These are phyloP conservation scores for Nothophytophthora sp. DNA, from an alignment of 352 stramenopile genomes.

Conservation along the genomic window DNA sequence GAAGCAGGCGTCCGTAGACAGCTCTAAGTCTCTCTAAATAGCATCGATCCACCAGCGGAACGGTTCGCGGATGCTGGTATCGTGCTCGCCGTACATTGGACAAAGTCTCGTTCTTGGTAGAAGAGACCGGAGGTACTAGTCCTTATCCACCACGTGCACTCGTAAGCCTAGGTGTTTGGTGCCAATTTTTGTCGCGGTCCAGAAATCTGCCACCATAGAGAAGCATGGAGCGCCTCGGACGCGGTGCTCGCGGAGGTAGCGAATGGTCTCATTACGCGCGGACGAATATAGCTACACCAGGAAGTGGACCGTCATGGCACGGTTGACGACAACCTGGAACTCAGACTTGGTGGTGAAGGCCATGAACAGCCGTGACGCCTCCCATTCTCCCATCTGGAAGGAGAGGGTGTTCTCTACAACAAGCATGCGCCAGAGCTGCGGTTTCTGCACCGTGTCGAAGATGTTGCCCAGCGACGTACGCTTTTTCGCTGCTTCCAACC, in stretches of 20 bases:
- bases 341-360: not conserved
- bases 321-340: not conserved
- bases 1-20: not conserved
- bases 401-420: not conserved
- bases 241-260: not conserved
- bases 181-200: not conserved
- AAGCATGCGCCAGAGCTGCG: not conserved
- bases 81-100: not conserved
- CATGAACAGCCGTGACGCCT: not conserved
- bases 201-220: not conserved
- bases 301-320: not conserved
- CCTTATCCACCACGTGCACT: not conserved
- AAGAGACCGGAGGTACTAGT: not conserved
- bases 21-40: not conserved
- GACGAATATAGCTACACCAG: not conserved
- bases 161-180: not conserved
- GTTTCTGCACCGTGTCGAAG: no score
- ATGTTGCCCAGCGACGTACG: no score
- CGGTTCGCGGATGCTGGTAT: not conserved
- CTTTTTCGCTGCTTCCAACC: no score
- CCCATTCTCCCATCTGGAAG: not conserved
- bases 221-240: not conserved
- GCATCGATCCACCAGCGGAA: not conserved
- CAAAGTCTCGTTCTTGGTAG: not conserved
- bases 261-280: not conserved